Conservation (phyloP, 2,329 filamentous ascomycete genomes). For the Capronia americana region DNA sequence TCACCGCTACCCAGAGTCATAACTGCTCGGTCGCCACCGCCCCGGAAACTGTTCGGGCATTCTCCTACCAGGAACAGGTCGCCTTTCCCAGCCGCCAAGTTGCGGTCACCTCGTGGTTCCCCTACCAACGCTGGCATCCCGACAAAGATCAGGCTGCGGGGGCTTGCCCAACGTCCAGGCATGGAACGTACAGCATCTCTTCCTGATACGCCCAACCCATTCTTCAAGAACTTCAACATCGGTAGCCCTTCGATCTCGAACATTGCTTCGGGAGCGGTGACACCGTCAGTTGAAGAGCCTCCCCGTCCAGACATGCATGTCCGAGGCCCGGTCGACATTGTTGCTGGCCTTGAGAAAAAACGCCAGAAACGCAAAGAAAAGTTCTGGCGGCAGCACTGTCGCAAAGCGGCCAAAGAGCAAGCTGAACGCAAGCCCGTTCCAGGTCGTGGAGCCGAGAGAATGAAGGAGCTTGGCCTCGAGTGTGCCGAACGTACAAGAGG, state of each 20-base stretch:
- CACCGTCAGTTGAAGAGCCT: slow-evolving; percentile 31
- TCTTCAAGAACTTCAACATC: slow-evolving; percentile 55
- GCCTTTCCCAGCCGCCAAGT: slow-evolving; percentile 67
- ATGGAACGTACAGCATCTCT: slow-evolving; percentile 83
- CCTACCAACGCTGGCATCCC: slow-evolving; percentile 45
- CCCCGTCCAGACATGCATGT: slow-evolving; percentile 66
- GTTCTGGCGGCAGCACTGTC: slow-evolving; percentile 85
- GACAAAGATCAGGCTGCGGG: slow-evolving; percentile 54
- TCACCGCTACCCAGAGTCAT: slow-evolving; percentile 35
- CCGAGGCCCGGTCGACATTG: slow-evolving; percentile 94
- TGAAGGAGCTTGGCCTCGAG: slow-evolving; percentile 88
- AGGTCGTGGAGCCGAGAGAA: slow-evolving; percentile 88
- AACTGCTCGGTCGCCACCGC: slow-evolving; percentile 48
- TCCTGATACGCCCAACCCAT: slow-evolving; percentile 76
- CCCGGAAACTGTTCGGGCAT: slow-evolving; percentile 63
- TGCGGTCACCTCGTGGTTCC: slow-evolving; percentile 57
- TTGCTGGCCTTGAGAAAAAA: slow-evolving; percentile 94
- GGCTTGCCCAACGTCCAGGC: slow-evolving; percentile 65
- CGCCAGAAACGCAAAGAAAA: slow-evolving; percentile 92
- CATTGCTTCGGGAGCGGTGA: slow-evolving; percentile 36
- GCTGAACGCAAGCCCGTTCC: slow-evolving; percentile 72
- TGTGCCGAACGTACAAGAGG: slow-evolving; percentile 82
- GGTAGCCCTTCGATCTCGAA: slow-evolving; percentile 43
- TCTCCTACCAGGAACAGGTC: slow-evolving; percentile 75
- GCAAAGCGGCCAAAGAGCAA: slow-evolving; percentile 75